Evolutionary conservation across 2,329 filamentous ascomycete species (phyloP).

Genomic region (Sclerotinia borealis): DNA sequence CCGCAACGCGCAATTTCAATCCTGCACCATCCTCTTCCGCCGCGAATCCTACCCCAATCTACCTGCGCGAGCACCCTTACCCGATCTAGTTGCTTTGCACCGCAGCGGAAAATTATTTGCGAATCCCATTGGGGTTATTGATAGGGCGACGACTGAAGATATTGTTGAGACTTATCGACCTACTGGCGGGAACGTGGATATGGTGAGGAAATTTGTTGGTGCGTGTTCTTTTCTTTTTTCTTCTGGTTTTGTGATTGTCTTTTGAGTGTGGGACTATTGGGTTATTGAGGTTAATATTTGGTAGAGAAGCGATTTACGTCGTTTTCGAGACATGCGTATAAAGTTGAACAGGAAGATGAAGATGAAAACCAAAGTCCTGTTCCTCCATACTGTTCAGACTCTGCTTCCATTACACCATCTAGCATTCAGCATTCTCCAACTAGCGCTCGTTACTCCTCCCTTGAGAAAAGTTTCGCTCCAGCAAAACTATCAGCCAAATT

Average conservation of each 20-base stretch:
- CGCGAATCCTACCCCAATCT: not conserved
- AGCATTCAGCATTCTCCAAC: too few species aligned
- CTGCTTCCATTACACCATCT: too few species aligned
- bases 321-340: too few species aligned
- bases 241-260: not conserved
- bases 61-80: not conserved
- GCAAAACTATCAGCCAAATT: too few species aligned
- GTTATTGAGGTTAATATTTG: not conserved
- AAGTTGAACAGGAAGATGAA: too few species aligned
- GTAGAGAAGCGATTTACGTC: too few species aligned
- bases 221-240: not conserved
- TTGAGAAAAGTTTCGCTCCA: too few species aligned
- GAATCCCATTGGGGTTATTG: not conserved
- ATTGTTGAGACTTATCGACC: not conserved
- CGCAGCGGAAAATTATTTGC: not conserved
- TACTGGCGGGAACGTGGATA: not conserved
- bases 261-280: not conserved
- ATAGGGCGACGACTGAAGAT: not conserved
- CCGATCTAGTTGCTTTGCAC: not conserved
- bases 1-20: not conserved
- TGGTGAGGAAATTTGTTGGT: not conserved
- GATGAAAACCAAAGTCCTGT: too few species aligned
- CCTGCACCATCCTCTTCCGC: not conserved
- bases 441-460: too few species aligned
- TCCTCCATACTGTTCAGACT: too few species aligned